Evolutionary conservation across 441 rosid genomes (phyloP), one percentile per base, ranked within the genome.

Genomic region (Capsella rubella): DNA sequence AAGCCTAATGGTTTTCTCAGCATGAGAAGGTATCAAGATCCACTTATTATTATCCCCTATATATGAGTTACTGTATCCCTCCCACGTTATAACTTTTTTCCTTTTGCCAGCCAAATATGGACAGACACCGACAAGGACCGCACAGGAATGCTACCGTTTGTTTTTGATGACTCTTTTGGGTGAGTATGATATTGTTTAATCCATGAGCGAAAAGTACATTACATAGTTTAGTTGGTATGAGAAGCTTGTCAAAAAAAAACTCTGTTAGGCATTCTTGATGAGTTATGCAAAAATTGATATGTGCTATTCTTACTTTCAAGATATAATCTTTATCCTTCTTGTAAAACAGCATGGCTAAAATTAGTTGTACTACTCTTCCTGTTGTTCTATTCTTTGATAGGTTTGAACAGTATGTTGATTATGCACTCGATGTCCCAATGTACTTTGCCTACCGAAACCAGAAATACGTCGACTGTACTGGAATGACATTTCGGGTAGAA

Each of bases 401-500:
- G 85, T 95, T 95, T 87, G 98, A 95, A 86, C 98, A 86, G 81
- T 95, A 95, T 80, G 98, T 93, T 63, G 98, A 95, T 71, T 95
- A 95, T 50, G 99, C 99, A 69, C 98, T 95, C 29, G 98, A 95
- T 74, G 98, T 93, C 74, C 99, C 99, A 34, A 95, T 95, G 99
- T 93, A 95, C 82, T 95, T 93, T 76, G 96, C 91, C 64, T 95
- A 93, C 68, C 89, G 96, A 72, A 84, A 91, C 73, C 80, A 90
- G 82, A 89, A 89, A 81, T 95, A 93, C 76, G 81, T 91, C 32
- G 97, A 95, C 85, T 95, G 99, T 82, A 67, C 91, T 39, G 98
- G 99, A 84, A 76, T 89, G 93, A 87, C 99, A 79, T 95, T 95
- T 82, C 84, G 96, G 99, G 99, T 95, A 49, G 79, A 54, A 67